Evolutionary conservation across 2,329 filamentous ascomycete genomes (phyloP).

Genomic region (Colletotrichum echinochloae): DNA sequence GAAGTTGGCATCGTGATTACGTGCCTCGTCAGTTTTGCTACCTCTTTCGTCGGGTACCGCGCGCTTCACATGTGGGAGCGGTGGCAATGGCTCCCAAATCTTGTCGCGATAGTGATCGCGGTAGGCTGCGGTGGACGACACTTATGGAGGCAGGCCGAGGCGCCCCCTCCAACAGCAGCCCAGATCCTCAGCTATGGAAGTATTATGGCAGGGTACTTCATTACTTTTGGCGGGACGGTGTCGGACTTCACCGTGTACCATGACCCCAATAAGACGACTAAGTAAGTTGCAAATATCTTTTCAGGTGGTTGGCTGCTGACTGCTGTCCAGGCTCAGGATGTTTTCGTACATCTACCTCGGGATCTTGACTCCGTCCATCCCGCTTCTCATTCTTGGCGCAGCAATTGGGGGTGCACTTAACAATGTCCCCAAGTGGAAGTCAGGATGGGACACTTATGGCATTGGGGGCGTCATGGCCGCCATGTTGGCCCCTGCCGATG

Average conservation of each 20-base stretch:
- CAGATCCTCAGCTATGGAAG: conserved; percentile 59
- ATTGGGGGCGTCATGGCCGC: conserved; percentile 49
- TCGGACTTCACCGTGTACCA: conserved; percentile 72
- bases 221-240: conserved; percentile 66
- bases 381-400: conserved; percentile 54
- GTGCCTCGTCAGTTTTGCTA: conserved; percentile 62
- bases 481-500: conserved; percentile 48
- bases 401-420: conserved; percentile 52
- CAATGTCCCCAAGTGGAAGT: conserved; percentile 47
- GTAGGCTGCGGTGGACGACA: conserved; percentile 65
- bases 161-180: conserved; percentile 51
- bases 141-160: conserved; percentile 59
- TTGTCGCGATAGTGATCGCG: conserved; percentile 63
- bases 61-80: conserved; percentile 66
- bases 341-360: conserved; percentile 65
- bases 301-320: conserved; percentile 9
- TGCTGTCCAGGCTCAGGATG: conserved; percentile 49
- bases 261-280: conserved; percentile 54
- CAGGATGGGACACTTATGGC: conserved; percentile 47
- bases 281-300: conserved; percentile 46
- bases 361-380: conserved; percentile 51
- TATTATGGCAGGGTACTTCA: conserved; percentile 63
- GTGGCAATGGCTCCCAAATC: conserved; percentile 68
- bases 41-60: conserved; percentile 67
- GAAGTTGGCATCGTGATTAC: conserved; percentile 69